Evolutionary conservation across 1,284 basidiomycete genomes (phyloP).

Genomic region (Apiotrichum laibachii): DNA sequence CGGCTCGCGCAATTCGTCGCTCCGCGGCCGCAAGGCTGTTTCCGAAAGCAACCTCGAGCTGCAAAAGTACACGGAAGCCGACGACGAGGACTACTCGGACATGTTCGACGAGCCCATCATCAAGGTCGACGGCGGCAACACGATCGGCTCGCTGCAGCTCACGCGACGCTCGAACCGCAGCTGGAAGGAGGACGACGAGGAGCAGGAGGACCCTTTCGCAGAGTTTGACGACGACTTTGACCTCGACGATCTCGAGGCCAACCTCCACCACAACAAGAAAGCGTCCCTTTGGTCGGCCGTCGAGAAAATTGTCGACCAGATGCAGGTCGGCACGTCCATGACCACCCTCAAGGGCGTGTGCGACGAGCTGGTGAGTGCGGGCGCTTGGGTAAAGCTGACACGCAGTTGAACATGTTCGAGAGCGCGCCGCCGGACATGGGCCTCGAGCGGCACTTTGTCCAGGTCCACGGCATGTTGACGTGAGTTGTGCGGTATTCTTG

Average conservation of each 20-base stretch:
- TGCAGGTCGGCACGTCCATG: conserved; percentile 60
- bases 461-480: conserved; percentile 89
- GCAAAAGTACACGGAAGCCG: conserved; percentile 77
- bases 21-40: conserved; percentile 26
- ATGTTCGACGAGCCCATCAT: conserved; percentile 60
- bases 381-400: not conserved
- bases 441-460: conserved; percentile 82
- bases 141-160: conserved; percentile 55
- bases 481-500: conserved; percentile 17
- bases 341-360: conserved; percentile 53
- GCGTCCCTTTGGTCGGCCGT: conserved; percentile 78
- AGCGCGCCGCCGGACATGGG: conserved; percentile 67
- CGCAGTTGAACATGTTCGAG: conserved; percentile 57
- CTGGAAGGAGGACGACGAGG: conserved; percentile 82
- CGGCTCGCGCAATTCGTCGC: conserved; percentile 37
- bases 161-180: conserved; percentile 80
- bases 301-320: conserved; percentile 78
- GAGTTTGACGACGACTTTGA: conserved; percentile 83
- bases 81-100: conserved; percentile 84
- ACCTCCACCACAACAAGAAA: conserved; percentile 83
- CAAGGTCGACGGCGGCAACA: conserved; percentile 52
- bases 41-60: conserved; percentile 51
- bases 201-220: conserved; percentile 90
- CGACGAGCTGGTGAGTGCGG: conserved; percentile 70
- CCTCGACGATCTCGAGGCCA: conserved; percentile 79